A percentile compares a stretch with the other conserved stretches of the same genome.
Conservation (phyloP, 306 rosid species). For the Vicia villosa region DNA sequence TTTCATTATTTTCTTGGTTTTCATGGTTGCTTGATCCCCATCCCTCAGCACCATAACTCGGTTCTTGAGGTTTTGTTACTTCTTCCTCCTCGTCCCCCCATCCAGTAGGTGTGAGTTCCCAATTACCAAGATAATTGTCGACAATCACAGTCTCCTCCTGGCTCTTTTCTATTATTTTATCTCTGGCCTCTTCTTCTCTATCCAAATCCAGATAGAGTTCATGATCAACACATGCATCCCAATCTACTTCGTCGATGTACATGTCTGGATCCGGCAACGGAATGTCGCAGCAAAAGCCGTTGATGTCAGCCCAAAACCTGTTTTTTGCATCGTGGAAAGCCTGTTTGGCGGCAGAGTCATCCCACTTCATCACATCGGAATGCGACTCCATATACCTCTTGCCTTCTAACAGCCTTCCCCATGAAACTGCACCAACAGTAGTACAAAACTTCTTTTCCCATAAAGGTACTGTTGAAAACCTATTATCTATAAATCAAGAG, state of each 20-base stretch:
- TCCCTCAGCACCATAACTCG: constrained; percentile 26
- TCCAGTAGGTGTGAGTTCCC: constrained; percentile 26
- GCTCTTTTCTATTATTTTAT: neutral
- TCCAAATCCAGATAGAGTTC: constrained; percentile 67
- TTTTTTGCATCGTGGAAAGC: constrained; percentile 75
- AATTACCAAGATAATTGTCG: constrained; percentile 39
- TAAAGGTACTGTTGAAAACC: constrained; percentile 52
- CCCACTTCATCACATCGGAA: constrained; percentile 61
- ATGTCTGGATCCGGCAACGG: constrained; percentile 70
- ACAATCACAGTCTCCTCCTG: constrained; percentile 39
- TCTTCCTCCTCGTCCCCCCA: constrained; percentile 39
- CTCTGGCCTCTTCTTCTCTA: constrained; percentile 36
- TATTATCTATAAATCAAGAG: constrained; percentile 42
- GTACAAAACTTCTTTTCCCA: constrained; percentile 81
- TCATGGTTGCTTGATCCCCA: too few relatives aligned
- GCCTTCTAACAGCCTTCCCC: constrained; percentile 66
- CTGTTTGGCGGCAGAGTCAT: constrained; percentile 77
- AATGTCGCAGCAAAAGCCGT: constrained; percentile 48
- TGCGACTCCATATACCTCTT: constrained; percentile 53
- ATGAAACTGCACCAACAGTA: constrained; percentile 61
- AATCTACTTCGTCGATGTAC: constrained; percentile 63
- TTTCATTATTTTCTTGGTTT: too few relatives aligned
- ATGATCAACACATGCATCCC: constrained; percentile 60
- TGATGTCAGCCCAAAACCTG: constrained; percentile 65
- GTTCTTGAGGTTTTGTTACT: constrained; percentile 30